A percentile compares a stretch with the other conserved stretches of the same genome.
Conservation (phyloP, 208 protist species). For the Endotrypanum monterogeii region DNA sequence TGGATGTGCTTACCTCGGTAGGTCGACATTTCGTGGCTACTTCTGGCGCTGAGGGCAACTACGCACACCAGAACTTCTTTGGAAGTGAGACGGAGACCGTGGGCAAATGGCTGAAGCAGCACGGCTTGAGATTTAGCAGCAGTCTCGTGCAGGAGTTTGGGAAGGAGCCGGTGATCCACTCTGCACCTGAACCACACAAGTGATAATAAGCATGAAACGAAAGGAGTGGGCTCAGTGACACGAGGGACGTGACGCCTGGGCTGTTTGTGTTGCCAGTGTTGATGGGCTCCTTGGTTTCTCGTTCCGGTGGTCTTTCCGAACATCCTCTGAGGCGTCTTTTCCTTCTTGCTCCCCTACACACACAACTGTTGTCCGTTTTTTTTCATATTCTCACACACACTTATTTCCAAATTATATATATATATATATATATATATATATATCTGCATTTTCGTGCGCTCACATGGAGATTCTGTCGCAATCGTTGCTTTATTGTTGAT, state of each 20-base stretch:
- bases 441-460: background rate
- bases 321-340: background rate
- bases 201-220: slow-evolving; percentile 1
- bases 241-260: background rate
- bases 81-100: slow-evolving; percentile 68
- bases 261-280: background rate
- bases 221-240: background rate
- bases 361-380: background rate
- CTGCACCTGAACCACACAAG: slow-evolving; percentile 35
- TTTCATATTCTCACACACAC: background rate
- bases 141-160: slow-evolving; percentile 87
- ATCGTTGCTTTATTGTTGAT: background rate
- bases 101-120: slow-evolving; percentile 82
- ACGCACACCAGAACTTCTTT: slow-evolving; percentile 84
- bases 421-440: too few relatives aligned
- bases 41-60: slow-evolving; percentile 74
- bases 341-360: background rate
- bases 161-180: slow-evolving; percentile 84
- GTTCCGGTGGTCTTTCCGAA: background rate
- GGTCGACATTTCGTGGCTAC: slow-evolving; percentile 86
- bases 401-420: too few relatives aligned
- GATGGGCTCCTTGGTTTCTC: background rate
- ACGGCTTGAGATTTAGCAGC: slow-evolving; percentile 71
- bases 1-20: slow-evolving; percentile 56
- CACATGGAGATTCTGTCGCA: background rate